A percentile compares a stretch with the other conserved stretches of the same genome.
Evolutionary conservation across 306 rosid genomes (phyloP).

Genomic region (Gleditsia sinensis): DNA sequence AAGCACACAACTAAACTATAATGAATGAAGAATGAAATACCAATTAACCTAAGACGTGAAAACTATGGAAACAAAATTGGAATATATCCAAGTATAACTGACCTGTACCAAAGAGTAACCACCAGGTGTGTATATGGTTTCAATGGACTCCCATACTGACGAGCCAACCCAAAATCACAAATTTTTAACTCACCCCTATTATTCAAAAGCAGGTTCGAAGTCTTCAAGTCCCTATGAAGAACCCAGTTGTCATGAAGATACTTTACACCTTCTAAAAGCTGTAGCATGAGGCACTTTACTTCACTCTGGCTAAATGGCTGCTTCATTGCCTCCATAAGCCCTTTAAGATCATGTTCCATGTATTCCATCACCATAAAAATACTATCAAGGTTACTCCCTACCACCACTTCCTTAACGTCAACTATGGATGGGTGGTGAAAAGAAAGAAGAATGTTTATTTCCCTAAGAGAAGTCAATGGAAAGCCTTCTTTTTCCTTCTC

Average conservation of each 20-base stretch:
- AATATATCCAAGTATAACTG: constrained; percentile 37
- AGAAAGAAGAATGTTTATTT: constrained; percentile 98
- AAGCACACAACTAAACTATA: not conserved
- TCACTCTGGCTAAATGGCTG: constrained; percentile 99
- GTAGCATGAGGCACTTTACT: constrained; percentile 97
- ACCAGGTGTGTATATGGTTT: constrained; percentile 97
- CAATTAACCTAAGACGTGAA: constrained; percentile 12
- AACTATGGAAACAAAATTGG: not conserved
- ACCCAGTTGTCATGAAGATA: constrained; percentile 99
- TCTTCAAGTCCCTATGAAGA: constrained; percentile 97
- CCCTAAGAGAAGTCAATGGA: constrained; percentile 97
- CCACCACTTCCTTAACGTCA: constrained; percentile 98
- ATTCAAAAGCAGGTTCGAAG: constrained; percentile 91
- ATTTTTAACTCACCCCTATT: constrained; percentile 96
- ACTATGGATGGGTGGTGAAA: constrained; percentile 95
- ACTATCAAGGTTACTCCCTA: constrained; percentile 97
- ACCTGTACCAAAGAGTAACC: constrained; percentile 99
- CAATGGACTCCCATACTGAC: constrained; percentile 98
- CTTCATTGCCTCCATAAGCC: constrained; percentile 93
- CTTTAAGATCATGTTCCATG: constrained; percentile 99
- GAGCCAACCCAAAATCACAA: constrained; percentile 98
- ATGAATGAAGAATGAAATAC: not conserved
- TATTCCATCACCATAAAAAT: constrained; percentile 99
- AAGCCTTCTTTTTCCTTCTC: constrained; percentile 99
- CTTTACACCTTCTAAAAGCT: constrained; percentile 89